phyloP scores from a whole-genome alignment of 2,329 filamentous ascomycete species.

The Ophiocordyceps polyrhachis-furcata region DNA sequence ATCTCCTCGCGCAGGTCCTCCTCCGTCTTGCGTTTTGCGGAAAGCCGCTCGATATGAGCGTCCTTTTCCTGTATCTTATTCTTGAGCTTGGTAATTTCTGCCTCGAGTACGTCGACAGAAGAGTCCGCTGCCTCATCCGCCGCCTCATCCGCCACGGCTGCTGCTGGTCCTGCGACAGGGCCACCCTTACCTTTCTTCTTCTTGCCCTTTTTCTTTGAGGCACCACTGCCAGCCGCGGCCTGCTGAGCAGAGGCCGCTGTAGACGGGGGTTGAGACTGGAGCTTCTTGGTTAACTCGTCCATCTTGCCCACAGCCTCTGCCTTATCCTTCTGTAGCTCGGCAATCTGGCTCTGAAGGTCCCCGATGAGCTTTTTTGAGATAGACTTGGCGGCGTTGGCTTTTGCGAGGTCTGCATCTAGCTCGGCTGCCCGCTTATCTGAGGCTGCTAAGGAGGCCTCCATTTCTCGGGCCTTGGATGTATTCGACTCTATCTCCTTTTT shows the following conservation, averaged over 20 bases:
- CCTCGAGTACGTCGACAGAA: constrained; percentile 18
- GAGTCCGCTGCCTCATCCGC: constrained; percentile 5
- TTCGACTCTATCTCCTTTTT: no score
- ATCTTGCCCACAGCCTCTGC: constrained; percentile 14
- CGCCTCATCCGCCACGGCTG: constrained; percentile 15
- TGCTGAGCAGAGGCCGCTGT: constrained; percentile 6
- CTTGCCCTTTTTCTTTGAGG: constrained; percentile 50
- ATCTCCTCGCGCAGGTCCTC: constrained; percentile 73
- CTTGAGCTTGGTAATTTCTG: constrained; percentile 30
- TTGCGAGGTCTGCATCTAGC: constrained; percentile 33
- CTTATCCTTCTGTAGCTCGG: constrained; percentile 15
- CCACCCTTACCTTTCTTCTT: constrained; percentile 77
- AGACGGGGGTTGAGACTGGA: constrained; percentile 13
- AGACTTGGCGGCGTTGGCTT: constrained; percentile 19
- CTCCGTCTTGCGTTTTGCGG: constrained; percentile 52
- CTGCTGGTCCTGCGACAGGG: constrained; percentile 18
- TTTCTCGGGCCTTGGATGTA: no score
- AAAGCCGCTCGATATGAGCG: constrained; percentile 51
- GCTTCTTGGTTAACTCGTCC: constrained; percentile 23
- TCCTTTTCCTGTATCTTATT: constrained; percentile 46
- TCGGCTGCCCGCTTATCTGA: constrained; percentile 19
- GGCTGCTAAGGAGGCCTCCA: constrained; percentile 5
- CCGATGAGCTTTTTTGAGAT: constrained; percentile 23
- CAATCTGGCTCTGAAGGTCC: constrained; percentile 18
- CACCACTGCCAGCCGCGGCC: constrained; percentile 7